Base-by-base conservation (phyloP, 176 grass and related monocot species). In the Leersia perrieri region DNA sequence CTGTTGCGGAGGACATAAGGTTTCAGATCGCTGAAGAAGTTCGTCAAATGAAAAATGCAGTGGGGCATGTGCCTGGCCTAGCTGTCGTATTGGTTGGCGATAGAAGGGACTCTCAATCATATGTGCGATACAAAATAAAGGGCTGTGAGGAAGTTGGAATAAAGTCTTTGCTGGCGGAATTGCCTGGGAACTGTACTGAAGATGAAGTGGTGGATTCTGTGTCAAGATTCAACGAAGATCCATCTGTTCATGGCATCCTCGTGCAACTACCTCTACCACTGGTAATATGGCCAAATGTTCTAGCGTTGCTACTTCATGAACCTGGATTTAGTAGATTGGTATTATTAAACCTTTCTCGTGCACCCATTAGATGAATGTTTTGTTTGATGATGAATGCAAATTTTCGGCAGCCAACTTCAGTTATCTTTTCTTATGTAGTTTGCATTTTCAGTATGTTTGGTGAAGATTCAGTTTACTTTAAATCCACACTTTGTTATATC, bases 111-210 rank as follows among this genome's bases (percentile, higher is more conserved):
- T 95, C 96, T 62, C 75, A 91, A 33, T 91, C 86, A 33, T 98
- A 98, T 61, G 92, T 95, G 8, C 83, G 90, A 76, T 73, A 86
- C 74, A 98, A 98, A 90, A 89, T 67, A 39, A 98, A 93, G 82
- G 92, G 86, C 35, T 98, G 92, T 60, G 84, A 88, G 73, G 86
- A 98, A 69, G 96, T 98, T 27, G 96, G 96, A 76, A 95, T 98
- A 35, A 98, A 81, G 75, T 98, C 96, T 77, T 81, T 88, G 66
- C 62, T 89, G 51, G 76, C 67, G 4, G 85, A 95, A 70, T 84
- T 98, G 26, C 90, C 90, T 76, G 86, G 82, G 39, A 90, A 90
- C 27, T 98, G 90, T 63, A 70, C 70, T 57, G 90, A 95, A 57
- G 82, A 95, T 76, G 90, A 93, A 53, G 90, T 98, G 64, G 41